phyloP scores from a whole-genome alignment of 2,329 filamentous ascomycete species.

The Sarocladium oryzae region DNA sequence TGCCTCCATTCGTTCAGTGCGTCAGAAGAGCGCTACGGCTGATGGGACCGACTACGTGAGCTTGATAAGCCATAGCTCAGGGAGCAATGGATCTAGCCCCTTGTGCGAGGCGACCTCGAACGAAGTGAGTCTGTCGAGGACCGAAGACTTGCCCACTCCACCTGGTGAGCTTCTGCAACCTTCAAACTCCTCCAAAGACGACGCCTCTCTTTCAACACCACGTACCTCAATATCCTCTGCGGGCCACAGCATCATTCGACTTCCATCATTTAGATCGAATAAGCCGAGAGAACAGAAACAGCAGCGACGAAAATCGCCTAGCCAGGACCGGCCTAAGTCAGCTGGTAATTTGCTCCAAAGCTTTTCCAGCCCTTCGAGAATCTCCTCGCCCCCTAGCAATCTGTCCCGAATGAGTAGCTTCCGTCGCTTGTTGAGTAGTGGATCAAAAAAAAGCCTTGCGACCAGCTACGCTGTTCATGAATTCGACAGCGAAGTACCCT shows the following conservation, averaged over 20 bases:
- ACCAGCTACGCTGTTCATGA: constrained; percentile 6
- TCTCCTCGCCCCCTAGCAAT: not conserved
- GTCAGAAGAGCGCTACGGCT: constrained; percentile 5
- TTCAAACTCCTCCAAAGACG: constrained; percentile 7
- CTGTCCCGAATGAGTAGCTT: not conserved
- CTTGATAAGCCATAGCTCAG: constrained; percentile 8
- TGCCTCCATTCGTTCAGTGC: constrained; percentile 45
- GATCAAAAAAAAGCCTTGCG: not conserved
- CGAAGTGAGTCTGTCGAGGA: not conserved
- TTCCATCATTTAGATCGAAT: constrained; percentile 16
- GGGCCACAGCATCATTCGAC: constrained; percentile 11
- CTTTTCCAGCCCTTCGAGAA: not conserved
- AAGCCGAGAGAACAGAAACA: constrained; percentile 14
- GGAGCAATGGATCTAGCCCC: constrained; percentile 5
- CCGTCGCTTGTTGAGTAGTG: constrained; percentile 1
- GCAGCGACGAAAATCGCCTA: constrained; percentile 2
- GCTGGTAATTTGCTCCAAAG: not conserved
- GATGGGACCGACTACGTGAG: constrained; percentile 2
- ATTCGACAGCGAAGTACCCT: constrained; percentile 6
- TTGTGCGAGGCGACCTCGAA: not conserved
- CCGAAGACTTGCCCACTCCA: not conserved
- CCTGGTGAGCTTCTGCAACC: not conserved
- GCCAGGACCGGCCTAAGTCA: constrained; percentile 9
- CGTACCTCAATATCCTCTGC: constrained; percentile 3
- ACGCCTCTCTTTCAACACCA: constrained; percentile 6